Evolutionary conservation across 2,329 filamentous ascomycete genomes (phyloP), one percentile per base, ranked within the genome.

Genomic region (Stagonosporopsis rhizophila): DNA sequence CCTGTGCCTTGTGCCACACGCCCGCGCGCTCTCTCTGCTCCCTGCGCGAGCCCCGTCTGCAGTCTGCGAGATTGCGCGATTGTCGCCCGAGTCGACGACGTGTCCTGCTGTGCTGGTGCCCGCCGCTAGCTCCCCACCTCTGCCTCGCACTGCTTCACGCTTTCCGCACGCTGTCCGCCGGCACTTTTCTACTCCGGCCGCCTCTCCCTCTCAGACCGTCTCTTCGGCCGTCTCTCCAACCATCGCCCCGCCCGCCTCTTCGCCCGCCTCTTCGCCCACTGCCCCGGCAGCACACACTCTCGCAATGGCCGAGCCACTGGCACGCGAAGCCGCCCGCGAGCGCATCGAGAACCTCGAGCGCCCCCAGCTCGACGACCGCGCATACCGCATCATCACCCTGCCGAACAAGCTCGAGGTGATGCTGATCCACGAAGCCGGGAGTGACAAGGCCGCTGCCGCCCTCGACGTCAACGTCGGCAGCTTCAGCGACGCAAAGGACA

Each of bases 391-490:
- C 61, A 88, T 98, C 66, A 86, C 87, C 49, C 83, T 99, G 49
- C 81, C 86, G 42, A 99, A 99, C 77, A 84, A 93, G 75, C 85
- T 99, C 15, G 94, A 99, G 81, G 94, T 88, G 7, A 82, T 99
- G 17, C 80, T 99, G 45, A 95, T 98, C 52, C 94, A 98, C 74
- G 95, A 99, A 78, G 86, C 91, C 1, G 89, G 96, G 60, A 96
- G 95, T 7, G 95, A 99, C 82, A 98, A 98, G 83, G 93, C 95
- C 62, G 96, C 92, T 70, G 95, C 94, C 9, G 90, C 94, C 46
- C 87, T 98, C 72, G 95, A 98, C 74, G 93, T 98, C 72, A 93
- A 96, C 75, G 94, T 97, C 32, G 95, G 95, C 59, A 96, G 91
- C 77, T 97, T 97, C 80, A 96, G 91, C 72, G 95, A 99, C 72